Conservation (phyloP, 2,329 filamentous ascomycete genomes). For the Coniochaeta sp. region DNA sequence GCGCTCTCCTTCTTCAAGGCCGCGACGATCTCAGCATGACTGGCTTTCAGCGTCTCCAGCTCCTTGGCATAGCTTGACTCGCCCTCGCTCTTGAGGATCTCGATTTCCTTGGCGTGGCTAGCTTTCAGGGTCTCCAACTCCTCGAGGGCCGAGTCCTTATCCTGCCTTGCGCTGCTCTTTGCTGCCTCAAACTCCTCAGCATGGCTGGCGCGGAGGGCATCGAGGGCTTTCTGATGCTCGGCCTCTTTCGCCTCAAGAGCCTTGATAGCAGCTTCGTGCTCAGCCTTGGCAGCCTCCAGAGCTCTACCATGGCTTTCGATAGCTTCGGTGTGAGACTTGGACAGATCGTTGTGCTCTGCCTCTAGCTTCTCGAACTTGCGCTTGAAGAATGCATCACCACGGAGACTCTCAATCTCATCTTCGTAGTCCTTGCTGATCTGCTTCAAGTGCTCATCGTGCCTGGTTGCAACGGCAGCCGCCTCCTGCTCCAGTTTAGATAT, state of each 20-base stretch:
- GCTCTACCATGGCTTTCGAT: constrained; percentile 31
- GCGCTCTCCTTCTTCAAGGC: constrained; percentile 32
- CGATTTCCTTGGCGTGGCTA: constrained; percentile 40
- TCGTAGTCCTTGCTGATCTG: constrained; percentile 54
- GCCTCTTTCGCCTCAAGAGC: constrained; percentile 42
- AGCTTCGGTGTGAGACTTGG: constrained; percentile 22
- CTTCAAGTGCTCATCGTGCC: constrained; percentile 51
- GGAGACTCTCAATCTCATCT: constrained; percentile 56
- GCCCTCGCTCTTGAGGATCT: constrained; percentile 16
- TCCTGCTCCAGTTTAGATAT: constrained; percentile 44
- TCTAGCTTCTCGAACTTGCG: constrained; percentile 56
- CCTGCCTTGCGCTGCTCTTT: constrained; percentile 42
- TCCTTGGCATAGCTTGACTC: constrained; percentile 19
- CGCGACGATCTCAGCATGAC: constrained; percentile 23
- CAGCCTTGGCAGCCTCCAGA: constrained; percentile 32
- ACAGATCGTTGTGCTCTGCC: constrained; percentile 44
- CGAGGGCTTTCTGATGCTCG: constrained; percentile 45
- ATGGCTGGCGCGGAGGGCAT: constrained; percentile 47
- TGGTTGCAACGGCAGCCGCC: constrained; percentile 22
- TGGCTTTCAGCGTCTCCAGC: not conserved
- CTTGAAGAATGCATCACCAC: constrained; percentile 57
- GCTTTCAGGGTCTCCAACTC: constrained; percentile 48
- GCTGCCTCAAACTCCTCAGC: constrained; percentile 51
- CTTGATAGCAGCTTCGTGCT: constrained; percentile 34
- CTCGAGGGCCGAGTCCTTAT: constrained; percentile 37